Evolutionary conservation across 305 asterid species (phyloP), one percentile per base, ranked within the genome.

Genomic region (Vinca major): DNA sequence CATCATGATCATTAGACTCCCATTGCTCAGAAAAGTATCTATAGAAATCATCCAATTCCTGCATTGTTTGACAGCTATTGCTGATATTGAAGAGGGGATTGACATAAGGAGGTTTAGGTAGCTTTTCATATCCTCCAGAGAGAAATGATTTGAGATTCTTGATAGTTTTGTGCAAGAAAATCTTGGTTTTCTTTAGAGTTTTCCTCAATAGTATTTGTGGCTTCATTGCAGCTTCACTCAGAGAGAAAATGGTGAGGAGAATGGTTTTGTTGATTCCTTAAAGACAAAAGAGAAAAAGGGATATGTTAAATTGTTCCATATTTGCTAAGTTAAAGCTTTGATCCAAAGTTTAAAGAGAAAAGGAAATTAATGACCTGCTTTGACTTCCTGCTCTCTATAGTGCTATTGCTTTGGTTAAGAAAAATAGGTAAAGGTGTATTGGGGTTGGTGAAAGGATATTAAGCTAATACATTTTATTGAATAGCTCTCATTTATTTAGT

Each of bases 171-270:
- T 70, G 60, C 55, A 85, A 20, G 76, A 80, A 57, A 44, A 66
- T 75, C 60, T 83, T 86, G 71, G 92, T 82, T 58, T 65, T 83
- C 66, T 74, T 9, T 7, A 84, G 68, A 71, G 88, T 72, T 79
- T 77, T 74, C 74, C 79, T 80, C 51, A 81, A 70, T 41, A 83
- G 73, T 77, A 76, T 80, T 74, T 81, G 75, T 49, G 85, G 80
- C 72, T 74, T 85, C 66, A 39, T 50, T 5, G 71, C 63, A 66
- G 69, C 78, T 39, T 71, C 76, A 76, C 33, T 26, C 33, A 26
- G 1, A 26, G 33, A 26, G 33, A 26, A 26, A 26, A 26, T 26
- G 33, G 33, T 26, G 56, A 51, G 56, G 2, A 45, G 49, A 13
- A 11, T 11, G 16, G 16, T 47, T 47, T 47, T 47, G 53, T 44